Base-by-base conservation (phyloP, 129 eudicot genomes). In the Flaveria ramosissima region DNA sequence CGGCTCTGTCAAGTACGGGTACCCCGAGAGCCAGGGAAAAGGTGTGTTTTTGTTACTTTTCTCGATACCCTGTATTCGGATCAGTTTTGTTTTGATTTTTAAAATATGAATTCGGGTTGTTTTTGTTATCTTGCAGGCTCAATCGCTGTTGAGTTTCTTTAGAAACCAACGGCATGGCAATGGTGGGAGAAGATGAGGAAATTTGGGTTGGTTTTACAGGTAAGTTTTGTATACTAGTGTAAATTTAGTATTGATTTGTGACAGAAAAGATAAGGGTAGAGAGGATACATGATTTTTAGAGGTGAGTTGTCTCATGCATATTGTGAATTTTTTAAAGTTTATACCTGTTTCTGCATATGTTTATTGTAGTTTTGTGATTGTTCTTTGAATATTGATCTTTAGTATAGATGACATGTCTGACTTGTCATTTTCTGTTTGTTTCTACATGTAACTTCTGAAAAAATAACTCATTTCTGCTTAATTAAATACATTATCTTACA, bases 1-100 rank as follows among this genome's bases (percentile, higher is more conserved):
- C 83, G 63, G 91, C 96, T 19, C 78, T 94, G 86, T 83, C 92
- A 16, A 92, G 87, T 83, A 80, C 93, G 2, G 98, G 98, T 73
- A 94, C 97, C 30, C 87, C 98, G 13, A 84, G 97, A 87, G 97
- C 97, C 66, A 87, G 77, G 74, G 98, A 91, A 78, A 91, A 94
- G 89, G 98, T 94, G 60, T 48, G 20, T 2, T 7, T 23, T 6
- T 62, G 24, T 14, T 50, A 19, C 50, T 53, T 39, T 30, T 23
- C 6, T 3, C 13, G 9, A 36, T 30, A 47, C 43, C 60, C 7
- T 47, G 60, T 46, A 11, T 53, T 11, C 6, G 14, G 14, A 0
- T 60, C 13, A 30, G 3, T 46, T 3, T 23, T 19, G 1, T 0
- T 39, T 45, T 16, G 39, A 11, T 7, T 36, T 55, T 23, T n/a